Evolutionary conservation across 768 basidiomycete genomes (phyloP).

Genomic region (Butyriboletus loyo): DNA sequence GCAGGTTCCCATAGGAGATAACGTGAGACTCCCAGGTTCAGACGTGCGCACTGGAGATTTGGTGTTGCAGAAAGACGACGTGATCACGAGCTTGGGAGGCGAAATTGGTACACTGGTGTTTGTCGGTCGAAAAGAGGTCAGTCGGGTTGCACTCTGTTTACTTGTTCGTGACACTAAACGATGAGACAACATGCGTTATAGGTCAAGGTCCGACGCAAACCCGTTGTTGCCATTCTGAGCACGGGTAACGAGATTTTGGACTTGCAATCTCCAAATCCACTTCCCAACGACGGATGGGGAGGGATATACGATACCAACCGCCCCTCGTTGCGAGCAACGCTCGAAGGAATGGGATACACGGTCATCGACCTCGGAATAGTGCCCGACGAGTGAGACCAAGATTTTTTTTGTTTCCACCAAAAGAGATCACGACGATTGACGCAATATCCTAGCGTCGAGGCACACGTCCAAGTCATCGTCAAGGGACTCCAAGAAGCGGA

Average conservation of each 20-base stretch:
- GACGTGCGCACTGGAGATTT: conserved; percentile 69
- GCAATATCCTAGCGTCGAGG: conserved; percentile 41
- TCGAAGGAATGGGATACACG: conserved; percentile 71
- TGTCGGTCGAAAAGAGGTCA: conserved; percentile 69
- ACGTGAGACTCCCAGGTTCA: conserved; percentile 69
- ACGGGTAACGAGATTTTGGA: conserved; percentile 84
- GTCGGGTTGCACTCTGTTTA: conserved; percentile 3
- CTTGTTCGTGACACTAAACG: not conserved
- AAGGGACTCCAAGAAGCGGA: conserved; percentile 63
- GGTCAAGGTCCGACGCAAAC: conserved; percentile 70
- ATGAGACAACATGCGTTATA: conserved; percentile 25
- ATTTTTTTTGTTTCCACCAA: not conserved
- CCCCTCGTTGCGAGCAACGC: conserved; percentile 67
- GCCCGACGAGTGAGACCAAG: conserved; percentile 55
- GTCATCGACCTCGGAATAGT: conserved; percentile 82
- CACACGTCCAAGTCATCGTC: conserved; percentile 56
- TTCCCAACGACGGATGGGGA: conserved; percentile 49
- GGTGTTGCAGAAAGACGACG: conserved; percentile 59
- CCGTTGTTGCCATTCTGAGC: conserved; percentile 75
- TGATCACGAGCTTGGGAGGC: conserved; percentile 66
- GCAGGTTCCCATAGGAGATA: conserved; percentile 62
- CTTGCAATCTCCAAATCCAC: conserved; percentile 42
- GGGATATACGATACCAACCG: conserved; percentile 86
- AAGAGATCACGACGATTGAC: not conserved
- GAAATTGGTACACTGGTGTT: conserved; percentile 83